Conservation (phyloP, 805 yeast genomes). For the Tetrapisispora pingtungensis region DNA sequence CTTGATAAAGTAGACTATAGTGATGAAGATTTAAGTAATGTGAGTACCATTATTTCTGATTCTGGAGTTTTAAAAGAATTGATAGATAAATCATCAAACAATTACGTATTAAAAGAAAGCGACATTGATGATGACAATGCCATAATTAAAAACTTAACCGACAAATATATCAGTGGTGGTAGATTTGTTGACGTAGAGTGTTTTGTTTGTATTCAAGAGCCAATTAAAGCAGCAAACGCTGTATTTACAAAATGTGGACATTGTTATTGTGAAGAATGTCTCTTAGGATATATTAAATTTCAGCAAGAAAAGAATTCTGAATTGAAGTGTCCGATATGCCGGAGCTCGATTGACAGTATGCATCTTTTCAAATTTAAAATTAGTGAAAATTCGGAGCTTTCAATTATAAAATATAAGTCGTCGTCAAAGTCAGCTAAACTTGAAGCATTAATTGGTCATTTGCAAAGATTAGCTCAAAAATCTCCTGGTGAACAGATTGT, state of each 20-base stretch:
- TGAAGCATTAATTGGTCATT: slow-evolving; percentile 53
- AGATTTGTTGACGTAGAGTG: slow-evolving; percentile 52
- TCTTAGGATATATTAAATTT: slow-evolving; percentile 64
- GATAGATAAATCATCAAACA: neutral
- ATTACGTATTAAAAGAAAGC: neutral
- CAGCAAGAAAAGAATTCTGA: slow-evolving; percentile 39
- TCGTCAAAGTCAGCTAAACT: slow-evolving; percentile 57
- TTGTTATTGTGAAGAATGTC: slow-evolving; percentile 62
- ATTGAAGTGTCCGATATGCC: slow-evolving; percentile 69
- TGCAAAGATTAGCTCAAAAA: slow-evolving; percentile 43
- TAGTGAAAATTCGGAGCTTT: slow-evolving; percentile 12
- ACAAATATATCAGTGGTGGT: slow-evolving; percentile 23
- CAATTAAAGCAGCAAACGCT: slow-evolving; percentile 44
- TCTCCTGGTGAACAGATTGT: slow-evolving; percentile 64
- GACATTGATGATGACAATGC: neutral
- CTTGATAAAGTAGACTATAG: slow-evolving; percentile 43
- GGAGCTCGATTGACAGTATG: slow-evolving; percentile 43
- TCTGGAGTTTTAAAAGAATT: slow-evolving; percentile 3
- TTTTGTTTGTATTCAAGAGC: slow-evolving; percentile 69
- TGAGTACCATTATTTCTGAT: slow-evolving; percentile 7
- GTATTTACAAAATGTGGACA: slow-evolving; percentile 75
- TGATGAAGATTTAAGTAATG: slow-evolving; percentile 36
- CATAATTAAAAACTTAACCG: neutral
- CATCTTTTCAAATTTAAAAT: slow-evolving; percentile 29
- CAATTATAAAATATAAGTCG: slow-evolving; percentile 14